Evolutionary conservation across 768 basidiomycete genomes (phyloP), one percentile per base, ranked within the genome.

Genomic region (Boletus rubropictus): DNA sequence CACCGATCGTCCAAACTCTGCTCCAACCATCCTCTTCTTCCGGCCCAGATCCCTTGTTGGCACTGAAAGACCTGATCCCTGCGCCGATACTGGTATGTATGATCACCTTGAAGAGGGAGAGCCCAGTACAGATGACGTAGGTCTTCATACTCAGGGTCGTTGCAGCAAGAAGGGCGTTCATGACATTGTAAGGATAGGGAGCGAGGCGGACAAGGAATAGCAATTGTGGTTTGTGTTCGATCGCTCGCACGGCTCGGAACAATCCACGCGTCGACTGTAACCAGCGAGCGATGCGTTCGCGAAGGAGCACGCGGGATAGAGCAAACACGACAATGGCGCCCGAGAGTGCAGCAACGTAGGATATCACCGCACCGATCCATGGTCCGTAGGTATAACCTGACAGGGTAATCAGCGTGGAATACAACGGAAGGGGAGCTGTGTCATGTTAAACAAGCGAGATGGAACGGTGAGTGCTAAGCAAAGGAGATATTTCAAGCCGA

Each of bases 121-220:
- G 73, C 12, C 83, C 84, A 20, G 93, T 91, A 72, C 87, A 85
- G 41, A 79, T 61, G 33, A 81, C 79, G 71, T 91, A 92, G 21
- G 87, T 89, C 53, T 75, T 74, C 53, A 93, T 73, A 5, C 83
- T 84, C 55, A 94, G 80, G 6, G 84, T 81, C 27, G 87, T 82
- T 3, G 89, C 88, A 7, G 93, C 91, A 39, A 96, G 78, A 39
- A 96, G 81, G 60, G 86, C 89, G 71, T 95, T 96, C 82, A 95
- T 89, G 59, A 95, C 87, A 69, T 95, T 95, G 72, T 87, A 90
- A 0, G 86, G 89, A 62, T 91, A 90, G 4, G 89, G 89, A n/a
- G 88, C 91, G 45, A 93, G 75, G 41, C 93, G 86, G 56, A 96
- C 89, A 50, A 95, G 80, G 72, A 95, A 91, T 17, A 96, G 80